phyloP scores from a whole-genome alignment of 768 basidiomycete genomes.

The Xerocomus brunneocitrinus region DNA sequence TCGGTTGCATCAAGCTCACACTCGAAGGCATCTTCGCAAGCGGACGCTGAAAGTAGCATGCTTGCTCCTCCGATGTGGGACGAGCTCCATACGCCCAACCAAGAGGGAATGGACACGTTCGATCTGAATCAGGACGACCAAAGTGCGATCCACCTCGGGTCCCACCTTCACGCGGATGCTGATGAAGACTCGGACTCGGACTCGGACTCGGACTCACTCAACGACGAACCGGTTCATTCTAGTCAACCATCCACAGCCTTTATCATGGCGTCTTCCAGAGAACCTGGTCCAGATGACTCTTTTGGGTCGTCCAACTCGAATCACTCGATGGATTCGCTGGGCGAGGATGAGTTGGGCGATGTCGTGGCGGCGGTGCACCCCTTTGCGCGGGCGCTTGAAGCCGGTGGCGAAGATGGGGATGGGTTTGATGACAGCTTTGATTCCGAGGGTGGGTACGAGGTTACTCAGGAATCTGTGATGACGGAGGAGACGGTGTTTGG shows the following conservation, averaged over 20 bases:
- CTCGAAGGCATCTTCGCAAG: slow-evolving; percentile 8
- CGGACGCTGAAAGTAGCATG: neutral
- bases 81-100: slow-evolving; percentile 22
- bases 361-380: slow-evolving; percentile 51
- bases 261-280: slow-evolving; percentile 50
- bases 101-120: slow-evolving; percentile 21
- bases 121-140: slow-evolving; percentile 26
- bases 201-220: slow-evolving; percentile 59
- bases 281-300: slow-evolving; percentile 31
- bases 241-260: slow-evolving; percentile 70
- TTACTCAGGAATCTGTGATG: slow-evolving; percentile 11
- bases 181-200: slow-evolving; percentile 32
- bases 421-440: slow-evolving; percentile 52
- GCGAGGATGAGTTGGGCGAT: slow-evolving; percentile 38
- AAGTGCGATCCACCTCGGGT: slow-evolving; percentile 11
- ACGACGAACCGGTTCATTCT: slow-evolving; percentile 49
- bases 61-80: slow-evolving; percentile 1
- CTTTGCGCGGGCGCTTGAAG: slow-evolving; percentile 42
- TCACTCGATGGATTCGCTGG: slow-evolving; percentile 54
- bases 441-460: slow-evolving; percentile 37
- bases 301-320: slow-evolving; percentile 51
- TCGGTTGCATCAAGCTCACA: slow-evolving; percentile 13
- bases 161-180: slow-evolving; percentile 5
- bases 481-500: slow-evolving; percentile 73
- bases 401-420: slow-evolving; percentile 33